Percentiles rank a stretch among this genome's conserved stretches.
These are phyloP conservation scores for Clitopilus hobsonii DNA, from an alignment of 768 basidiomycete genomes.

Conservation along the genomic window DNA sequence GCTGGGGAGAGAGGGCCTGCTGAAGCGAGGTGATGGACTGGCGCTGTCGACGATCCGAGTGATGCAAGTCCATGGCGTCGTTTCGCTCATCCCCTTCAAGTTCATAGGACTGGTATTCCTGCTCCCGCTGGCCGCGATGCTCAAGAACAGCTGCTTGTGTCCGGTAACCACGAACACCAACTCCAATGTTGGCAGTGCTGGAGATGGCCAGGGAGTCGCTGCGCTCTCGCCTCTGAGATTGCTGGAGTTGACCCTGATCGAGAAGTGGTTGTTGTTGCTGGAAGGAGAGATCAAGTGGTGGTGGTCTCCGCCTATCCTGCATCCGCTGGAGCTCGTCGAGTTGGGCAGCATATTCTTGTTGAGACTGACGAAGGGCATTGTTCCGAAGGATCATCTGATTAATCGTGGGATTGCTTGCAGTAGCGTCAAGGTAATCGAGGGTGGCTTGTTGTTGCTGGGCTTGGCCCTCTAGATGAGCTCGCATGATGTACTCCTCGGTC, in stretches of 20 bases:
- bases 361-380: slow-evolving; percentile 1
- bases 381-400: neutral
- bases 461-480: slow-evolving; percentile 36
- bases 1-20: slow-evolving; percentile 8
- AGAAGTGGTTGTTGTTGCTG: slow-evolving; percentile 11
- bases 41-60: slow-evolving; percentile 8
- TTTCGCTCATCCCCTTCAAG: slow-evolving; percentile 7
- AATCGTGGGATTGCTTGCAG: neutral
- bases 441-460: neutral
- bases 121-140: neutral
- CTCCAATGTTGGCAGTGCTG: slow-evolving; percentile 25
- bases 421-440: neutral
- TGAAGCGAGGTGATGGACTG: slow-evolving; percentile 14
- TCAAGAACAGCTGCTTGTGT: slow-evolving; percentile 30
- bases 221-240: slow-evolving; percentile 10
- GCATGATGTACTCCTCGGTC: slow-evolving; percentile 65
- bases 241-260: neutral
- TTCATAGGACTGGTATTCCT: neutral
- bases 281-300: slow-evolving; percentile 27
- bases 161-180: slow-evolving; percentile 39
- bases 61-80: neutral
- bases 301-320: slow-evolving; percentile 25
- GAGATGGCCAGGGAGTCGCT: slow-evolving; percentile 4
- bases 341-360: neutral
- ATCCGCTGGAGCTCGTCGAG: slow-evolving; percentile 5